phyloP scores from a whole-genome alignment of 495 filamentous ascomycete genomes.

The Neohortaea acidophila region DNA sequence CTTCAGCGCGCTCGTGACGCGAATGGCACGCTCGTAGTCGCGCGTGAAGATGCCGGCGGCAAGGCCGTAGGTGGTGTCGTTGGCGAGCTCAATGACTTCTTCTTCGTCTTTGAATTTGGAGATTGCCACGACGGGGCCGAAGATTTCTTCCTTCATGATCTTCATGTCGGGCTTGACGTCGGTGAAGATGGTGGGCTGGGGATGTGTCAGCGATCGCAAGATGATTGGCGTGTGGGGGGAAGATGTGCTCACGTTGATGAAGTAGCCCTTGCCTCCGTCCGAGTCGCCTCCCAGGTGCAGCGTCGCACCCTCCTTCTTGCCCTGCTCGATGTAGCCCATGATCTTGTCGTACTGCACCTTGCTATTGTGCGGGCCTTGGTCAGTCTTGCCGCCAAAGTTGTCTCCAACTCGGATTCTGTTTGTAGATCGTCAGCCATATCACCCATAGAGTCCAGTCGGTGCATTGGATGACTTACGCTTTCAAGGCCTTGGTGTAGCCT shows the following conservation, averaged over 20 bases:
- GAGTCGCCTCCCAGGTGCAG: slow-evolving; percentile 2
- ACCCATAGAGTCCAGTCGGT: background rate
- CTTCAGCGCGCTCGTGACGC: slow-evolving; percentile 67
- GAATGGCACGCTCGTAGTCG: slow-evolving; percentile 64
- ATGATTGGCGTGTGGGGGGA: background rate
- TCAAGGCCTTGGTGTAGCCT: slow-evolving; percentile 72
- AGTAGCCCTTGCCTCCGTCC: slow-evolving; percentile 6
- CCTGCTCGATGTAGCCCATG: too few relatives aligned
- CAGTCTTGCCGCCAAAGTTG: slow-evolving; percentile 71
- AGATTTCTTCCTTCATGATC: slow-evolving; percentile 19
- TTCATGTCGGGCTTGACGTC: slow-evolving; percentile 8
- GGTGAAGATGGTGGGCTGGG: slow-evolving; percentile 17
- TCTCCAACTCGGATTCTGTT: slow-evolving; percentile 58
- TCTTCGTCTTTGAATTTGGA: slow-evolving; percentile 19
- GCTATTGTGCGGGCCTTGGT: slow-evolving; percentile 95
- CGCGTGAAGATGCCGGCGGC: slow-evolving; percentile 70
- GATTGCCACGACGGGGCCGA: slow-evolving; percentile 20
- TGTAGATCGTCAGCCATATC: background rate
- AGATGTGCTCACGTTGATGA: slow-evolving; percentile 4
- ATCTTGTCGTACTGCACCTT: slow-evolving; percentile 91
- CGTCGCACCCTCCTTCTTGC: slow-evolving; percentile 1
- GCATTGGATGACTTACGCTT: slow-evolving; percentile 43
- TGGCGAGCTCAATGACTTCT: too few relatives aligned
- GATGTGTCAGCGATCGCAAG: background rate
- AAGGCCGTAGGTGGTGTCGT: too few relatives aligned